Conservation (phyloP, 768 basidiomycete species). For the Lactarius vividus region DNA sequence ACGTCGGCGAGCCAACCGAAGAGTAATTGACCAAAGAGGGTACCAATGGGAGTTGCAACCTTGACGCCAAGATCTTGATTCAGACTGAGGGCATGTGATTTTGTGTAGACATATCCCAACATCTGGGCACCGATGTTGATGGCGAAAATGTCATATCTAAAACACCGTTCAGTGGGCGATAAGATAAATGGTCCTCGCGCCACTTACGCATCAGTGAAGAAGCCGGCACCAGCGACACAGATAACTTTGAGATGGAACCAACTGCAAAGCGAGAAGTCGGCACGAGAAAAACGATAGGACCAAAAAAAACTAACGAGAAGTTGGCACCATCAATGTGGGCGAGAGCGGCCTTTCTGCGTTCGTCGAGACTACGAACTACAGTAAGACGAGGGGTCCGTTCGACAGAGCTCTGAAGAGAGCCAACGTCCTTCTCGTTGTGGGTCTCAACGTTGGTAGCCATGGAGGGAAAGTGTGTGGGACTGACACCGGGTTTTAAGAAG, state of each 20-base stretch:
- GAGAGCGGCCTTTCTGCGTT: conserved; percentile 75
- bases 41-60: conserved; percentile 43
- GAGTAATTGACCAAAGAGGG: conserved; percentile 41
- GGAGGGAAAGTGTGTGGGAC: too few species aligned
- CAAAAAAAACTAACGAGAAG: conserved; percentile 58
- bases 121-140: conserved; percentile 84
- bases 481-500: not conserved
- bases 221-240: conserved; percentile 69
- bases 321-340: conserved; percentile 83
- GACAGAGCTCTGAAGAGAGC: conserved; percentile 9
- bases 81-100: conserved; percentile 33
- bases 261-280: conserved; percentile 26
- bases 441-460: conserved; percentile 16
- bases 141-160: conserved; percentile 80
- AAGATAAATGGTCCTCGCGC: not conserved
- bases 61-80: conserved; percentile 50
- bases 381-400: not conserved
- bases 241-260: conserved; percentile 52
- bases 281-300: not conserved
- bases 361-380: conserved; percentile 45
- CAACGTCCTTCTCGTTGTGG: conserved; percentile 14
- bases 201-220: conserved; percentile 82
- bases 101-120: conserved; percentile 74
- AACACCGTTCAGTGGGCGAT: not conserved
- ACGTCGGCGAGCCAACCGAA: conserved; percentile 48